A percentile compares a stretch with the other conserved stretches of the same genome.
These are phyloP conservation scores for Debaryomyces nepalensis DNA, from an alignment of 1,139 yeast species.

Conservation along the genomic window DNA sequence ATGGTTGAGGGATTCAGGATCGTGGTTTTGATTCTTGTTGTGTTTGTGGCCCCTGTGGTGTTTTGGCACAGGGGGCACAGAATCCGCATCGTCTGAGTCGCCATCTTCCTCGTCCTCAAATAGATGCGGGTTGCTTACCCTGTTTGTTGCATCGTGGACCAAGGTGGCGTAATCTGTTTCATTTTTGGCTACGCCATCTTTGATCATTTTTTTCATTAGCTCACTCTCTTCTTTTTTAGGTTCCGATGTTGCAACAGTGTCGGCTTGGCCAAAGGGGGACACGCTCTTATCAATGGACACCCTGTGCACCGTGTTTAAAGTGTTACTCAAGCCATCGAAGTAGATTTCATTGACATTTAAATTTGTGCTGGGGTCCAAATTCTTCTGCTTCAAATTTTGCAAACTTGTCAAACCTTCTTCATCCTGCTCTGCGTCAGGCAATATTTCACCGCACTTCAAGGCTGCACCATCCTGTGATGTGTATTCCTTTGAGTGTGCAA, in stretches of 20 bases:
- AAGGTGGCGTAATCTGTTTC: slow-evolving; percentile 32
- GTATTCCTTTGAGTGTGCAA: slow-evolving; percentile 74
- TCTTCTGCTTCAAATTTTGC: slow-evolving; percentile 43
- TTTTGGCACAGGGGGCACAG: slow-evolving; percentile 1
- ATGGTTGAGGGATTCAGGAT: not conserved
- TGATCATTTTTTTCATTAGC: slow-evolving; percentile 36
- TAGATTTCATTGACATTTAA: slow-evolving; percentile 46
- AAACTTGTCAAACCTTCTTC: slow-evolving; percentile 55
- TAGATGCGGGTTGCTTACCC: slow-evolving; percentile 31
- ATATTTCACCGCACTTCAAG: slow-evolving; percentile 63
- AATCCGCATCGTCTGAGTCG: slow-evolving; percentile 21
- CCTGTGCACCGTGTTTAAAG: slow-evolving; percentile 19
- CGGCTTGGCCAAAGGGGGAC: slow-evolving; percentile 16
- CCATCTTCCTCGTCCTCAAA: slow-evolving; percentile 37
- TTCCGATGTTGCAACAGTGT: slow-evolving; percentile 6
- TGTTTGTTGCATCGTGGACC: slow-evolving; percentile 29
- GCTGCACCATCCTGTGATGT: slow-evolving; percentile 81
- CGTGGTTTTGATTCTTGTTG: slow-evolving; percentile 8
- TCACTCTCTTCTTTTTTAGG: slow-evolving; percentile 23
- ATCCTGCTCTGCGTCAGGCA: slow-evolving; percentile 64
- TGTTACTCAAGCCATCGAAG: slow-evolving; percentile 38
- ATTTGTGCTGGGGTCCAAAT: slow-evolving; percentile 45
- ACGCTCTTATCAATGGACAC: slow-evolving; percentile 12
- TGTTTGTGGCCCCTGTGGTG: slow-evolving; percentile 2
- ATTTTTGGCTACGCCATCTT: slow-evolving; percentile 27